Evolutionary conservation across 352 stramenopile species (phyloP).

Genomic region (Phytophthora macrochlamydospora): DNA sequence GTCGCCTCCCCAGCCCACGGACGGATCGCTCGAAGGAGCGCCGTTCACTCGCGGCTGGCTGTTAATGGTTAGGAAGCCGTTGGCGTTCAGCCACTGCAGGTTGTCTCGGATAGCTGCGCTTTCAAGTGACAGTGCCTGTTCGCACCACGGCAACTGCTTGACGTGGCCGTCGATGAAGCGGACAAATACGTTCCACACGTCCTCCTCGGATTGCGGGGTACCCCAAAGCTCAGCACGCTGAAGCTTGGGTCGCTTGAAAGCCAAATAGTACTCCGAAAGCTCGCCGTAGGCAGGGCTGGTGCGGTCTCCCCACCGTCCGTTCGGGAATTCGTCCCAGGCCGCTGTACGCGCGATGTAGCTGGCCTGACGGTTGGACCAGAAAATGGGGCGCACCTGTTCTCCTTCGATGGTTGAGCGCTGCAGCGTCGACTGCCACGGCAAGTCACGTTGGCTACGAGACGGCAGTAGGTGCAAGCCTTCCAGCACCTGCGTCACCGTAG

Average conservation of each 20-base stretch:
- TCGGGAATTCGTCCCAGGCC: slow-evolving; percentile 97
- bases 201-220: slow-evolving; percentile 75
- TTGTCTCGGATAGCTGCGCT: slow-evolving; percentile 86
- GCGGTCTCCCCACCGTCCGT: slow-evolving; percentile 95
- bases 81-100: slow-evolving; percentile 85
- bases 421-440: slow-evolving; percentile 78
- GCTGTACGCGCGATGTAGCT: slow-evolving; percentile 97
- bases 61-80: slow-evolving; percentile 97
- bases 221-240: slow-evolving; percentile 84
- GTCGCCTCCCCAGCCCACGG: slow-evolving; percentile 95
- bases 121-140: slow-evolving; percentile 94
- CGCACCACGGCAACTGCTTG: slow-evolving; percentile 96
- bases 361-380: slow-evolving; percentile 98
- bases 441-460: slow-evolving; percentile 60
- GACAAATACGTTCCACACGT: slow-evolving; percentile 96
- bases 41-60: slow-evolving; percentile 92
- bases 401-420: slow-evolving; percentile 69
- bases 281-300: slow-evolving; percentile 95
- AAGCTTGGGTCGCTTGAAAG: slow-evolving; percentile 81
- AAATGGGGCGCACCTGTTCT: slow-evolving; percentile 96
- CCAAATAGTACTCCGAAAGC: slow-evolving; percentile 94
- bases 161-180: slow-evolving; percentile 78
- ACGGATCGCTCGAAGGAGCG: slow-evolving; percentile 83
- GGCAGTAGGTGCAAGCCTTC: slow-evolving; percentile 73
- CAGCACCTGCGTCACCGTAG: slow-evolving; percentile 87